Conservation (phyloP, 1,284 basidiomycete species). For the Neotropicomus parvogracilis region DNA sequence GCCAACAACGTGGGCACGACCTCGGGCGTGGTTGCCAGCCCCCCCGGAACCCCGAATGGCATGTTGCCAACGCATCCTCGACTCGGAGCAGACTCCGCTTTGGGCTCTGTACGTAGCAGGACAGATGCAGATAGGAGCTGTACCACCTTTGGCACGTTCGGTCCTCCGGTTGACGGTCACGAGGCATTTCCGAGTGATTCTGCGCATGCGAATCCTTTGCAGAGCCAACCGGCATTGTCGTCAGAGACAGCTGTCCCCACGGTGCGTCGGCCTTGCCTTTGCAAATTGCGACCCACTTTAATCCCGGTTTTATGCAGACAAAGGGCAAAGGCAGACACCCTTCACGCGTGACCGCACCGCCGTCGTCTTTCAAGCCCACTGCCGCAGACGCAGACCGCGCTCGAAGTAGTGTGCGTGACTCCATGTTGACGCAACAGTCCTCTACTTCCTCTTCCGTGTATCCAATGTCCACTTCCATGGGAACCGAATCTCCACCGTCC, state of each 20-base stretch:
- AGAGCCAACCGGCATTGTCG: conserved; percentile 12
- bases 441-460: conserved; percentile 70
- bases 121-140: conserved; percentile 26
- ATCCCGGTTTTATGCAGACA: conserved; percentile 17
- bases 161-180: conserved; percentile 20
- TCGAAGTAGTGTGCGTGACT: conserved; percentile 43
- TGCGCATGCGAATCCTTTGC: conserved; percentile 1
- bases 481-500: conserved; percentile 55
- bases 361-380: conserved; percentile 33
- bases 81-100: conserved; percentile 10
- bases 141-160: conserved; percentile 25
- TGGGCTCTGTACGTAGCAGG: conserved; percentile 10
- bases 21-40: conserved; percentile 5
- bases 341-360: conserved; percentile 31
- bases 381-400: conserved; percentile 24
- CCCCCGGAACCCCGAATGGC: conserved; percentile 11
- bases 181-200: conserved; percentile 7
- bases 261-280: conserved; percentile 20
- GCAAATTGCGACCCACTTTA: conserved; percentile 17
- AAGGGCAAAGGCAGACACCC: conserved; percentile 29
- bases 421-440: conserved; percentile 50
- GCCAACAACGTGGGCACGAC: conserved; percentile 17
- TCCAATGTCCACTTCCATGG: conserved; percentile 59
- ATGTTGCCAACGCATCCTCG: conserved; percentile 12
- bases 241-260: conserved; percentile 13